A percentile compares a stretch with the other conserved stretches of the same genome.
Evolutionary conservation across 257 asterid species (phyloP).

Genomic region (Thymus quinquecostatus): DNA sequence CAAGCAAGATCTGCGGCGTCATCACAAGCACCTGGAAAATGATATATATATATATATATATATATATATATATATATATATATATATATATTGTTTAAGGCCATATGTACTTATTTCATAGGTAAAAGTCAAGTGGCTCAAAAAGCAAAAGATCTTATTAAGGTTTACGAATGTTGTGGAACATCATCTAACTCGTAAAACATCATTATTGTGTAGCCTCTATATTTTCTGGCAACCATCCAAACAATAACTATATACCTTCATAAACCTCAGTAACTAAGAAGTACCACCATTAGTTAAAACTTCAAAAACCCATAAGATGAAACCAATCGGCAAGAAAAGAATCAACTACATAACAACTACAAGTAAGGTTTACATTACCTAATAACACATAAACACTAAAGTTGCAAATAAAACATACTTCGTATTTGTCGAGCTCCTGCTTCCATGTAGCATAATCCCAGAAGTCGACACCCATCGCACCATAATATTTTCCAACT

Average conservation of each 20-base stretch:
- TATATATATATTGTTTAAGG: constrained; percentile 16
- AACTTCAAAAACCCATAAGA: constrained; percentile 1
- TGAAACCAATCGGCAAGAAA: constrained; percentile 12
- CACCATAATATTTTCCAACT: constrained; percentile 80
- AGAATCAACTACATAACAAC: neutral
- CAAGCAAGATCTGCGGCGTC: constrained; percentile 80
- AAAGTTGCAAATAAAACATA: constrained; percentile 31
- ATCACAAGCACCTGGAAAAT: constrained; percentile 83
- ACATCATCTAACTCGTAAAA: no score
- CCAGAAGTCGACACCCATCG: constrained; percentile 77
- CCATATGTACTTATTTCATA: neutral
- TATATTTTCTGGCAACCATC: neutral
- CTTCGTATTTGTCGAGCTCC: constrained; percentile 54
- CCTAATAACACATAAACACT: neutral
- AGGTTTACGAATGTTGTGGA: no score
- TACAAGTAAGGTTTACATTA: neutral
- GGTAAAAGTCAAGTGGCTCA: neutral
- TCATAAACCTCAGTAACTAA: no score
- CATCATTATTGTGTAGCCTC: neutral
- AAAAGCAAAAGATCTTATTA: no score
- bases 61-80: no score
- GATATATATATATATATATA: neutral
- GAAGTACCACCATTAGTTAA: neutral
- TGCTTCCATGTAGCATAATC: constrained; percentile 62
- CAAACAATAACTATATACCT: no score